Evolutionary conservation across 805 yeast genomes (phyloP).

Genomic region (Teunomyces barrocoloradensis): DNA sequence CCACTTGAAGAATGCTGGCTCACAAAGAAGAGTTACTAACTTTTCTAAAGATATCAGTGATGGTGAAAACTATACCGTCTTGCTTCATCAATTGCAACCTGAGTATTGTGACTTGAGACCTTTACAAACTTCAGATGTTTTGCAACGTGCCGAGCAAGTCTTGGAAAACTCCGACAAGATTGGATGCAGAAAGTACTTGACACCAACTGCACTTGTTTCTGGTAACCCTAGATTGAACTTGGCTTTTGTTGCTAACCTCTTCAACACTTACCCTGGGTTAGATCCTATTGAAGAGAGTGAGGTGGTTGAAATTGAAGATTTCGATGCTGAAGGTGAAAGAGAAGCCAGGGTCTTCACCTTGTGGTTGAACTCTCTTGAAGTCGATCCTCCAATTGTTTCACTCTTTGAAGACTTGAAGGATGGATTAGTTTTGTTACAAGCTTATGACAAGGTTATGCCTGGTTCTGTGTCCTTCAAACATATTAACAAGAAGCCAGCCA

Average conservation of each 20-base stretch:
- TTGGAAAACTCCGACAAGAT: constrained; percentile 84
- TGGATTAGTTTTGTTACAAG: constrained; percentile 85
- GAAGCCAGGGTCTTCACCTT: constrained; percentile 97
- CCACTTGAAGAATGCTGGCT: constrained; percentile 89
- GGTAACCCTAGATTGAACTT: constrained; percentile 96
- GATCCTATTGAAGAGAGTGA: constrained; percentile 93
- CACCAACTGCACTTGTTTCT: constrained; percentile 88
- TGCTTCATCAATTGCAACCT: constrained; percentile 86
- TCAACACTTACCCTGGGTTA: constrained; percentile 94
- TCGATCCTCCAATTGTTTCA: constrained; percentile 88
- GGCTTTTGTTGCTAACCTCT: constrained; percentile 95
- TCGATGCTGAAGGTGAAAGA: constrained; percentile 99
- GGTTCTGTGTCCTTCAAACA: constrained; percentile 79
- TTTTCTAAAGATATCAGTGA: constrained; percentile 87
- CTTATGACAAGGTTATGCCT: constrained; percentile 93
- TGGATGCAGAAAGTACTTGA: constrained; percentile 90
- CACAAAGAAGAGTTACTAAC: constrained; percentile 81
- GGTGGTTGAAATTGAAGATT: constrained; percentile 92
- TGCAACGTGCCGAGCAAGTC: constrained; percentile 83
- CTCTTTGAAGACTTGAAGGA: constrained; percentile 94
- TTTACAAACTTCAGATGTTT: constrained; percentile 69
- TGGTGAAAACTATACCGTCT: constrained; percentile 91
- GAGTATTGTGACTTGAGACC: constrained; percentile 79
- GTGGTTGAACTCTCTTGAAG: constrained; percentile 96
- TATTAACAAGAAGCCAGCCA: constrained; percentile 79